A percentile compares a stretch with the other conserved stretches of the same genome.
Evolutionary conservation across 2,329 filamentous ascomycete species (phyloP).

Genomic region (Pseudogymnoascus sp.): DNA sequence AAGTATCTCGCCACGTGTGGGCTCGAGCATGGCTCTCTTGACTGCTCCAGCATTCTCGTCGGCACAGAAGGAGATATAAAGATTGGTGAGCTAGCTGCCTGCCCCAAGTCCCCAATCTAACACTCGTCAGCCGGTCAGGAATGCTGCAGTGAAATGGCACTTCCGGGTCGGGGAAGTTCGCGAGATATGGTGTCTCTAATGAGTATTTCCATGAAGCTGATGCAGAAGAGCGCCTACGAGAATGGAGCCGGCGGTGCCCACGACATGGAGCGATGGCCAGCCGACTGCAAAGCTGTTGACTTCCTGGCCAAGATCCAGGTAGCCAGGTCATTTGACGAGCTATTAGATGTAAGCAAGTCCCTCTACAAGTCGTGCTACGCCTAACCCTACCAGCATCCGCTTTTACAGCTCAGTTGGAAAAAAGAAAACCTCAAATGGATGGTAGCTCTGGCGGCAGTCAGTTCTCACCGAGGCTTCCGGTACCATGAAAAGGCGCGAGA

Average conservation of each 20-base stretch:
- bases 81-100: slow-evolving; percentile 15
- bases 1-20: slow-evolving; percentile 1
- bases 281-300: neutral
- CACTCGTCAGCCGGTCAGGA: slow-evolving; percentile 14
- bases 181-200: neutral
- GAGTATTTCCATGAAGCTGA: neutral
- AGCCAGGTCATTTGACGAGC: neutral
- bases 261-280: neutral
- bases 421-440: slow-evolving; percentile 9
- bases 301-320: neutral
- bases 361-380: neutral
- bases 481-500: neutral
- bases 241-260: neutral
- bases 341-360: neutral
- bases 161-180: neutral
- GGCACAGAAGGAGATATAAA: slow-evolving; percentile 16
- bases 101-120: neutral
- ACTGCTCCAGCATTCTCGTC: slow-evolving; percentile 18
- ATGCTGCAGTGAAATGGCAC: slow-evolving; percentile 10
- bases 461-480: neutral
- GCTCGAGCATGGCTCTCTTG: slow-evolving; percentile 17
- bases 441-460: neutral
- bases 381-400: slow-evolving; percentile 4
- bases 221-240: neutral
- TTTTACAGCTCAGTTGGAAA: slow-evolving; percentile 17